phyloP scores from a whole-genome alignment of 2,329 filamentous ascomycete genomes.

The Nemania sp. region DNA sequence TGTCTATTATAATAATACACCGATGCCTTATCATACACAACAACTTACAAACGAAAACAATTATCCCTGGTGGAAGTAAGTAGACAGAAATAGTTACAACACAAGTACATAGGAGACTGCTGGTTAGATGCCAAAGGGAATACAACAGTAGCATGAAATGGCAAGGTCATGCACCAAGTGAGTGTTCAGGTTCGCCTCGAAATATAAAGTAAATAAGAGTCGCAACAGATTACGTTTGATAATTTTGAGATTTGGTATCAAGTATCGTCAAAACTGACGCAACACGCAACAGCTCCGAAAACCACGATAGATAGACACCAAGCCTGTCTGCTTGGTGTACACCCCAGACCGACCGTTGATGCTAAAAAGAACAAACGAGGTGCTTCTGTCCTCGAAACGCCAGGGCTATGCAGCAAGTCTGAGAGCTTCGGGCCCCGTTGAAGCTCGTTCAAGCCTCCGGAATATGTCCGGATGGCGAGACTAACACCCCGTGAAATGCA shows the following conservation, averaged over 20 bases:
- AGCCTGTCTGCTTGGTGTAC: background rate
- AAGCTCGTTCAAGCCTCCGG: background rate
- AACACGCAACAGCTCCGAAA: background rate
- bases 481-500: constrained; percentile 25
- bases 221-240: background rate
- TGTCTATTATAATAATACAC: too few species aligned
- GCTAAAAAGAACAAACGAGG: constrained; percentile 13
- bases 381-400: constrained; percentile 26
- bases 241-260: background rate
- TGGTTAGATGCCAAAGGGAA: background rate
- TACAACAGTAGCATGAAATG: background rate
- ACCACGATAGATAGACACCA: constrained; percentile 4
- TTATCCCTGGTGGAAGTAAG: background rate
- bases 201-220: too few species aligned
- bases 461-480: constrained; percentile 14
- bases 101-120: too few species aligned
- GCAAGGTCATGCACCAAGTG: background rate
- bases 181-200: background rate
- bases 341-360: background rate
- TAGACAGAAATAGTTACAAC: too few species aligned
- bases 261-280: background rate
- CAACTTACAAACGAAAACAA: too few species aligned
- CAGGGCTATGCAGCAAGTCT: constrained; percentile 33
- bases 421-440: too few species aligned
- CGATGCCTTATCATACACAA: too few species aligned